Evolutionary conservation across 2,329 filamentous ascomycete species (phyloP).

Genomic region (Graphium sp.): DNA sequence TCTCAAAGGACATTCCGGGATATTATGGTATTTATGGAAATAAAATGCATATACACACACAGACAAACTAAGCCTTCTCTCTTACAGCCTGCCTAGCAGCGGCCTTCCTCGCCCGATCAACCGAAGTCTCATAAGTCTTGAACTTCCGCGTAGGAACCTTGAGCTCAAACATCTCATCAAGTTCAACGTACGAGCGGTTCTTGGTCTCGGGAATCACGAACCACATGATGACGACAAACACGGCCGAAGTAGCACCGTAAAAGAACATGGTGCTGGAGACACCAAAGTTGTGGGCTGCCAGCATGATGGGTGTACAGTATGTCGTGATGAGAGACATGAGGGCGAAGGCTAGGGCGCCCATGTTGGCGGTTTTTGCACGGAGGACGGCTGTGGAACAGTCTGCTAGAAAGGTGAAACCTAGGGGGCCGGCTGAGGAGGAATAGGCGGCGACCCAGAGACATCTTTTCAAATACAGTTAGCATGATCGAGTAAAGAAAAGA

Average conservation of each 20-base stretch:
- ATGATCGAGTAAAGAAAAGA: too few species aligned
- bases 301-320: slow-evolving; percentile 6
- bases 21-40: background rate
- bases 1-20: too few species aligned
- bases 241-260: slow-evolving; percentile 16
- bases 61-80: too few species aligned
- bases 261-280: slow-evolving; percentile 15
- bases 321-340: slow-evolving; percentile 10
- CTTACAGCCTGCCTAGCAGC: too few species aligned
- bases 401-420: slow-evolving; percentile 16
- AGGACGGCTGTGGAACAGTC: slow-evolving; percentile 17
- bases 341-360: slow-evolving; percentile 16
- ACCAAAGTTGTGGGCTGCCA: slow-evolving; percentile 13
- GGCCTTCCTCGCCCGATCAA: too few species aligned
- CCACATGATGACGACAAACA: slow-evolving; percentile 9
- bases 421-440: slow-evolving; percentile 18
- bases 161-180: slow-evolving; percentile 7
- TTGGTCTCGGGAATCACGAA: slow-evolving; percentile 5
- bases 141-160: slow-evolving; percentile 10
- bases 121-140: slow-evolving; percentile 9
- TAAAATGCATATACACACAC: background rate
- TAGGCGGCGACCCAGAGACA: too few species aligned
- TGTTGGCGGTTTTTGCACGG: slow-evolving; percentile 18
- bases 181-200: slow-evolving; percentile 4
- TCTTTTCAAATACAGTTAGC: too few species aligned